Conservation (phyloP, 805 yeast species). For the Candida fluviatilis region DNA sequence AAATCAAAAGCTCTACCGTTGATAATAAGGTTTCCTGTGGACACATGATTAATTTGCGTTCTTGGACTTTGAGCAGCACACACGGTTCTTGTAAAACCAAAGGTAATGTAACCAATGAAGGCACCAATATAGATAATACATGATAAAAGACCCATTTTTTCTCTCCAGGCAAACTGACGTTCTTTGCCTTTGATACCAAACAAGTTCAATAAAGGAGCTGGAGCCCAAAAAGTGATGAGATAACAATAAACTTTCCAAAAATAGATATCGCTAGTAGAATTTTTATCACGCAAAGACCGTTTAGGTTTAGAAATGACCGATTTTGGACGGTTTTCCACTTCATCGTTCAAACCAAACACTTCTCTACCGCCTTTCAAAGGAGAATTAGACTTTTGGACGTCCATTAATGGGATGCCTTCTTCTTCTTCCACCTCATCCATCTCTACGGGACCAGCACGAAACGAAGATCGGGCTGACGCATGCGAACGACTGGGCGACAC, state of each 20-base stretch:
- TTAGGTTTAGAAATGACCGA: conserved; percentile 7
- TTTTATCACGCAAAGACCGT: conserved; percentile 6
- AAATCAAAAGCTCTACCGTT: conserved; percentile 80
- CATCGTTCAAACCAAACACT: conserved; percentile 61
- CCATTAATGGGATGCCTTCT: conserved; percentile 43
- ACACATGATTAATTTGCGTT: conserved; percentile 57
- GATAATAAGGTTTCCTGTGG: conserved; percentile 59
- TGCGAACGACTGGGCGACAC: conserved; percentile 1
- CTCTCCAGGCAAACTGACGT: conserved; percentile 96
- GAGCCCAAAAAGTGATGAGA: conserved; percentile 87
- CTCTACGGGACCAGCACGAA: not conserved
- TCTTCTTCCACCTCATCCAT: conserved; percentile 17
- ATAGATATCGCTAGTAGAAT: conserved; percentile 24
- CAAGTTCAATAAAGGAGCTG: conserved; percentile 62
- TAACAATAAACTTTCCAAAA: conserved; percentile 85
- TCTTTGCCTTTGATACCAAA: conserved; percentile 78
- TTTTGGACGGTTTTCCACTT: conserved; percentile 23
- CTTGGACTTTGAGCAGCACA: conserved; percentile 50
- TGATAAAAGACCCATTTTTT: conserved; percentile 80
- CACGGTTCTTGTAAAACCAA: conserved; percentile 85
- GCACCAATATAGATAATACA: conserved; percentile 72
- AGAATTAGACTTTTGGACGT: conserved; percentile 18
- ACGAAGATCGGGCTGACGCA: conserved; percentile 6
- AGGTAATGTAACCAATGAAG: conserved; percentile 79
- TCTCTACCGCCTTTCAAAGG: conserved; percentile 40